Conservation (phyloP, 2,329 filamentous ascomycete genomes). For the Salinomyces thailandicus region DNA sequence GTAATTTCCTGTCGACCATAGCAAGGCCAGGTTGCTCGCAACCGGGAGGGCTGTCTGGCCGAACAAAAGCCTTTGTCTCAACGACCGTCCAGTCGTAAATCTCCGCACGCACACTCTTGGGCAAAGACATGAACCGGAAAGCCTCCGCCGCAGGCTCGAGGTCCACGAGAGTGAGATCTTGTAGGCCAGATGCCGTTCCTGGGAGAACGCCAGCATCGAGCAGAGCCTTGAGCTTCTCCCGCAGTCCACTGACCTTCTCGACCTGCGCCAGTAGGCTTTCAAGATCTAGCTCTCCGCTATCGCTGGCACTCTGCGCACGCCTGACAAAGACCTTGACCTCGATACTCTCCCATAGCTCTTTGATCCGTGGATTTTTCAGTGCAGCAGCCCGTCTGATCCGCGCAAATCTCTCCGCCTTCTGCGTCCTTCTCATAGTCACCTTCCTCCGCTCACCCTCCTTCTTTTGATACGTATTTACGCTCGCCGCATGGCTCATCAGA, state of each 20-base stretch:
- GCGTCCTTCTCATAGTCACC: conserved; percentile 3
- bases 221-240: neutral
- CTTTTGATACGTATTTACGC: neutral
- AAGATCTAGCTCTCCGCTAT: neutral
- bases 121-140: conserved; percentile 10
- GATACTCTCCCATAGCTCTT: conserved; percentile 2
- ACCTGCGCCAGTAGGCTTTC: neutral
- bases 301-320: neutral
- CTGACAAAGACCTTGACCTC: neutral
- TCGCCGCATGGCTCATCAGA: neutral
- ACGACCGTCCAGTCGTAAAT: conserved; percentile 14
- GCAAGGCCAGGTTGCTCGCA: conserved; percentile 20
- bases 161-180: conserved; percentile 1
- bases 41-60: conserved; percentile 8
- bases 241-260: neutral
- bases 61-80: conserved; percentile 12
- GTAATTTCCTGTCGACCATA: conserved; percentile 14
- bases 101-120: conserved; percentile 8
- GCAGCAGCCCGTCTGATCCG: neutral
- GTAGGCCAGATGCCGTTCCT: neutral
- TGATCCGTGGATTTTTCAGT: conserved; percentile 1
- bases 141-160: neutral
- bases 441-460: neutral
- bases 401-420: conserved; percentile 1
- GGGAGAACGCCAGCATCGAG: neutral